These are phyloP conservation scores for Bacterosira constricta DNA, from an alignment of 108 stramenopile species.

Conservation along the genomic window DNA sequence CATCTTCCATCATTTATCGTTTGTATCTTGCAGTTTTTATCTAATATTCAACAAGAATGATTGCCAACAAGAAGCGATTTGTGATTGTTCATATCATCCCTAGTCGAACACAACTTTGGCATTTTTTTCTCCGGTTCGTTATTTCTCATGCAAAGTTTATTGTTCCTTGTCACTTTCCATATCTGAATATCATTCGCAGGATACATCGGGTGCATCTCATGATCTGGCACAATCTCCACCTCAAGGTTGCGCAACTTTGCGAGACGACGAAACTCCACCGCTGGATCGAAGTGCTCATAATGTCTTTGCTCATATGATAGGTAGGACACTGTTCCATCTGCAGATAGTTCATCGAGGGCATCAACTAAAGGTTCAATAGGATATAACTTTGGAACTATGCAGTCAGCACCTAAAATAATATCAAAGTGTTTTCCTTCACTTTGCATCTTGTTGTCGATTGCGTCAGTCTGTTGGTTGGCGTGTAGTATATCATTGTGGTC, in stretches of 20 bases:
- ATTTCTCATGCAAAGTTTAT: neutral
- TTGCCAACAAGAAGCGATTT: constrained; percentile 1
- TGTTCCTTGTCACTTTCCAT: constrained; percentile 54
- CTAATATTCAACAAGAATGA: no score
- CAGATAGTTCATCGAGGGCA: constrained; percentile 68
- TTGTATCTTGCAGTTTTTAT: no score
- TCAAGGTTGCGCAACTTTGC: constrained; percentile 39
- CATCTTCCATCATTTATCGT: no score
- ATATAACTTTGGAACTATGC: constrained; percentile 91
- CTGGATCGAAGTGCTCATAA: constrained; percentile 69
- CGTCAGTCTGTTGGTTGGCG: neutral
- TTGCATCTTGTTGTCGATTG: neutral
- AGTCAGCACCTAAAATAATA: constrained; percentile 81
- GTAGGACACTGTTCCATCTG: constrained; percentile 34
- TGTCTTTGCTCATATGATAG: constrained; percentile 72
- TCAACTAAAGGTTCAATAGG: constrained; percentile 87
- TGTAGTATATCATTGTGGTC: neutral
- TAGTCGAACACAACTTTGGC: neutral
- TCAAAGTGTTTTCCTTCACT: constrained; percentile 43
- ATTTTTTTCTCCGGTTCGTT: neutral
- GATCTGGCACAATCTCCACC: constrained; percentile 38
- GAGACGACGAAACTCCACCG: constrained; percentile 54
- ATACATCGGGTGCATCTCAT: constrained; percentile 60
- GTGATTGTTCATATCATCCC: neutral
- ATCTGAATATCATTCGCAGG: constrained; percentile 74